These are phyloP conservation scores for Pythium insidiosum DNA, from an alignment of 352 stramenopile species.

Conservation along the genomic window DNA sequence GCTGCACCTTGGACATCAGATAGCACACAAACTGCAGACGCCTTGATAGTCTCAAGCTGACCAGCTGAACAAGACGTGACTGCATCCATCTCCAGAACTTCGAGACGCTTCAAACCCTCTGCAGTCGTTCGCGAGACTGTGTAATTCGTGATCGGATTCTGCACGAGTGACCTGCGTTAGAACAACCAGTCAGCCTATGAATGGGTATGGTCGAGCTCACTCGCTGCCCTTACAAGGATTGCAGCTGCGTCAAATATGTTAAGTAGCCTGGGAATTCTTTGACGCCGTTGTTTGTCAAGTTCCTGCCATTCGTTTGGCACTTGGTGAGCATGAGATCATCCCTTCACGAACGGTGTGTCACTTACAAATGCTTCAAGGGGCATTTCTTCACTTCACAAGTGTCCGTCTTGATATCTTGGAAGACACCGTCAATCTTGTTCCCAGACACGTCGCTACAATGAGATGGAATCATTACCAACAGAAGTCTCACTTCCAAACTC, in stretches of 20 bases:
- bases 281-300: slow-evolving; percentile 1
- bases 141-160: background rate
- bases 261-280: background rate
- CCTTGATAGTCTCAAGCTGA: background rate
- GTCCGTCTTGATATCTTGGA: slow-evolving; percentile 15
- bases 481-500: too few species aligned
- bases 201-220: background rate
- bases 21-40: background rate
- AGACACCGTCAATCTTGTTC: too few species aligned
- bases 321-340: too few species aligned
- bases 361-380: slow-evolving; percentile 23
- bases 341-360: background rate
- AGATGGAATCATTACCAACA: too few species aligned
- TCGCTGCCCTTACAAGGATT: slow-evolving; percentile 6
- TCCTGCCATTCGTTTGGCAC: too few species aligned
- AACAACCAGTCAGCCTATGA: too few species aligned
- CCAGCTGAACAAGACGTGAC: background rate
- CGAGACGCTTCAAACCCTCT: background rate
- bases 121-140: background rate
- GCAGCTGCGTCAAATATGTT: background rate
- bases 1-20: background rate
- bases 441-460: too few species aligned
- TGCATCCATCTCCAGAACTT: background rate
- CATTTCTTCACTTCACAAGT: slow-evolving; percentile 16
- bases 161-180: background rate